Evolutionary conservation across 1,139 yeast species (phyloP).

Genomic region (Pichia cactophila): DNA sequence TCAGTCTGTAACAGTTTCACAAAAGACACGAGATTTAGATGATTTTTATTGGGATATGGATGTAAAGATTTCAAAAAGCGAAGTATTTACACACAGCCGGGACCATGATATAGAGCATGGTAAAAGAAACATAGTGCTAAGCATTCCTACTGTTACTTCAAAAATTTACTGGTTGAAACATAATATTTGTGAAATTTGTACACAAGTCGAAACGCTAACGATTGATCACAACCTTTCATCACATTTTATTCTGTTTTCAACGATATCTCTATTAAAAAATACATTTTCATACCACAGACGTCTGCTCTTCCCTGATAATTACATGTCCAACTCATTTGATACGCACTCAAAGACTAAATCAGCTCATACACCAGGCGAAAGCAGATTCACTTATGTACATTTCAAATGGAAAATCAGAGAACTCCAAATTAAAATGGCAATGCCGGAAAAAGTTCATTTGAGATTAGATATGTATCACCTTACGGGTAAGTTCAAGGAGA

Average conservation of each 20-base stretch:
- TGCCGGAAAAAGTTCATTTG: constrained; percentile 44
- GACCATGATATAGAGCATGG: background rate
- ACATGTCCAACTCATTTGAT: background rate
- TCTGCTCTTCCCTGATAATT: background rate
- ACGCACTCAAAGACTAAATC: constrained; percentile 14
- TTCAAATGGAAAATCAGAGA: constrained; percentile 26
- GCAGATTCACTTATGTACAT: constrained; percentile 18
- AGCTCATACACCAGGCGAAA: background rate
- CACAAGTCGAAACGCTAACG: constrained; percentile 1
- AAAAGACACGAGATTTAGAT: constrained; percentile 7
- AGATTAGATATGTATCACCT: constrained; percentile 36
- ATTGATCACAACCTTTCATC: constrained; percentile 35
- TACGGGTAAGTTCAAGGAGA: constrained; percentile 19
- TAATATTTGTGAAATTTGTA: constrained; percentile 8
- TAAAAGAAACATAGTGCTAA: constrained; percentile 3
- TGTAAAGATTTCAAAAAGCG: background rate
- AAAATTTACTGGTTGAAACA: constrained; percentile 12
- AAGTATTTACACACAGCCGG: constrained; percentile 4
- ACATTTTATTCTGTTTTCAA: constrained; percentile 46
- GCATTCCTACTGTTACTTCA: constrained; percentile 9
- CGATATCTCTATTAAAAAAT: constrained; percentile 44
- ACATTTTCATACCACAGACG: constrained; percentile 24
- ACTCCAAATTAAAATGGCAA: constrained; percentile 25
- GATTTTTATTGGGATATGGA: constrained; percentile 16
- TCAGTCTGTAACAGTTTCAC: background rate